Conservation (phyloP, 1,284 basidiomycete genomes). For the Peniophora sp. region DNA sequence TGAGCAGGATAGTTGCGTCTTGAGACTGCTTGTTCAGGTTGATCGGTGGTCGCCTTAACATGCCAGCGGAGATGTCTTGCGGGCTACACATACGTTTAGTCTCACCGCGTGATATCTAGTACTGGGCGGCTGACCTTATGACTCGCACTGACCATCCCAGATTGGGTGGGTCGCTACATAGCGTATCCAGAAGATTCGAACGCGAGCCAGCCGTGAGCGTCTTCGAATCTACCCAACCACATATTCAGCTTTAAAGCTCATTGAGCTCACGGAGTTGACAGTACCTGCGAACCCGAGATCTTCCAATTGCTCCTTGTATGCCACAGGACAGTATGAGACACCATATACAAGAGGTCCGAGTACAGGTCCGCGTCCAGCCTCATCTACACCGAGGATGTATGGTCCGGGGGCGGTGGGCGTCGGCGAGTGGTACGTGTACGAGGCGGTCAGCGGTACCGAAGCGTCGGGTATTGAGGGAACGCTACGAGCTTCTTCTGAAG, state of each 20-base stretch:
- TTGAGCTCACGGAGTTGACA: not conserved
- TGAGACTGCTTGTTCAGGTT: constrained; percentile 94
- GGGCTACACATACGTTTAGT: constrained; percentile 50
- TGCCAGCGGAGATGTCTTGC: constrained; percentile 85
- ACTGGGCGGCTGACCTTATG: constrained; percentile 41
- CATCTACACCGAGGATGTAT: constrained; percentile 94
- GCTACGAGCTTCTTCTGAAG: not conserved
- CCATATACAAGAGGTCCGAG: constrained; percentile 95
- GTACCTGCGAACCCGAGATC: constrained; percentile 84
- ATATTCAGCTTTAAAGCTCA: not conserved
- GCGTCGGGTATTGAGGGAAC: constrained; percentile 25
- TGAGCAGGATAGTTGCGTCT: constrained; percentile 85
- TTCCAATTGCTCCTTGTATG: constrained; percentile 72
- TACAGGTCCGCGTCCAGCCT: constrained; percentile 93
- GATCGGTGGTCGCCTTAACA: constrained; percentile 78
- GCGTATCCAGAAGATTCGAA: constrained; percentile 48
- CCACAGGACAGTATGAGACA: constrained; percentile 83
- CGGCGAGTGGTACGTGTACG: constrained; percentile 81
- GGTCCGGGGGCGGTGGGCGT: constrained; percentile 55
- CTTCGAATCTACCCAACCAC: constrained; percentile 73
- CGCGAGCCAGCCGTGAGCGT: constrained; percentile 74
- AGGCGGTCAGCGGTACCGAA: constrained; percentile 41
- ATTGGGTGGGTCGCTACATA: constrained; percentile 60
- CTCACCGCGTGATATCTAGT: not conserved
- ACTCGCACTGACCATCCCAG: constrained; percentile 83